Evolutionary conservation across 1,284 basidiomycete species (phyloP).

Genomic region (Marasmius tenuissimus): DNA sequence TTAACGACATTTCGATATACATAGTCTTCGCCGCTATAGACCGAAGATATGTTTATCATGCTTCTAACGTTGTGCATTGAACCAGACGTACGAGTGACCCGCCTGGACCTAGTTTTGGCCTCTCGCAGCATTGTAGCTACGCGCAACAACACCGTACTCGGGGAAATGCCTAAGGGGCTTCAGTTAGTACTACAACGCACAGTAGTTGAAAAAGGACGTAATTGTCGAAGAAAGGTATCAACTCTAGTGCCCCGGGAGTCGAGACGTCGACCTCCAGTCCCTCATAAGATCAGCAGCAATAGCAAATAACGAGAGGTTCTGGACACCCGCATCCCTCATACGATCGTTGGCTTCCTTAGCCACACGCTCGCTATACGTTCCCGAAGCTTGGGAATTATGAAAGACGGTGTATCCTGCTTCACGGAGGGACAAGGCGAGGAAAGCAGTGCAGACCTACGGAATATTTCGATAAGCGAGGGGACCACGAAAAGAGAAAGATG

Average conservation of each 20-base stretch:
- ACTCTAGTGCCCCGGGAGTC: constrained; percentile 36
- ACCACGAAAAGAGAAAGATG: not conserved
- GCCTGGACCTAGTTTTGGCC: too few relatives aligned
- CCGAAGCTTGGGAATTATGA: constrained; percentile 45
- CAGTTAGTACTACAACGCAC: not conserved
- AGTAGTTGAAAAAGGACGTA: constrained; percentile 21
- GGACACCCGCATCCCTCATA: constrained; percentile 43
- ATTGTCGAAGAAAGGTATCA: constrained; percentile 43
- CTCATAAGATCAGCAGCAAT: constrained; percentile 42
- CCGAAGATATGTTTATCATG: too few relatives aligned
- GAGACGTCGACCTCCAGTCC: constrained; percentile 45
- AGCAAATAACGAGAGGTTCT: constrained; percentile 41
- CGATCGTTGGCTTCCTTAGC: constrained; percentile 43
- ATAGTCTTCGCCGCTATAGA: too few relatives aligned
- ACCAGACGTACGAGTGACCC: too few relatives aligned
- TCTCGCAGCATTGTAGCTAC: constrained; percentile 35
- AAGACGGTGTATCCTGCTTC: constrained; percentile 44
- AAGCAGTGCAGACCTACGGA: constrained; percentile 39
- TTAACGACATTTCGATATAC: too few relatives aligned
- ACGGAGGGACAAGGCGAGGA: constrained; percentile 42
- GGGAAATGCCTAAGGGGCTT: constrained; percentile 32
- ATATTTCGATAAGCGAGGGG: not conserved
- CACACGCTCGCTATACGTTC: constrained; percentile 35
- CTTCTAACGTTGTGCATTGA: too few relatives aligned
- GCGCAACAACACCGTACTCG: constrained; percentile 37